These are phyloP conservation scores for Pleodorina starrii DNA, from an alignment of 139 green algal species.

Conservation along the genomic window DNA sequence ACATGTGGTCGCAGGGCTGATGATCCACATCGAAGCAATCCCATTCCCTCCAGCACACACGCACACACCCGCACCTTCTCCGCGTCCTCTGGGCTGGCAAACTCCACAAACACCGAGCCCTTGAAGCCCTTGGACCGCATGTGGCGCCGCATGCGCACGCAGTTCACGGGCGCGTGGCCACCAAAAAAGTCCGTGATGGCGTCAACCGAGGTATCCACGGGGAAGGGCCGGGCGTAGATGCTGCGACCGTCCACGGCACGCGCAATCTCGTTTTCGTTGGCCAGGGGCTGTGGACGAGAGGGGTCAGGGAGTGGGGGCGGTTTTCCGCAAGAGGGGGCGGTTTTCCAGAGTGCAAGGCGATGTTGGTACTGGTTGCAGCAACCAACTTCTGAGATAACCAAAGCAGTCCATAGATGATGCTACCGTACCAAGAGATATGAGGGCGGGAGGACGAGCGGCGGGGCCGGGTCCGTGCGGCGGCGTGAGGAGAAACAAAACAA, in stretches of 20 bases:
- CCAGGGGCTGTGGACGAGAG: slow-evolving; percentile 47
- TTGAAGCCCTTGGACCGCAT: slow-evolving; percentile 86
- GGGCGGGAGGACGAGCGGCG: too few relatives aligned
- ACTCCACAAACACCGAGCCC: slow-evolving; percentile 87
- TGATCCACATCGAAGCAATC: too few relatives aligned
- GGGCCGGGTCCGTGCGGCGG: too few relatives aligned
- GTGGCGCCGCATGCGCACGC: slow-evolving; percentile 87
- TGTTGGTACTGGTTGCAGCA: too few relatives aligned
- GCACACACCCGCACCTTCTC: slow-evolving; percentile 59
- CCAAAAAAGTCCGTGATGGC: slow-evolving; percentile 72
- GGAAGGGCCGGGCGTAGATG: slow-evolving; percentile 87
- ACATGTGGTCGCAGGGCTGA: too few relatives aligned
- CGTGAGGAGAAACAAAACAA: too few relatives aligned
- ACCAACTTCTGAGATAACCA: too few relatives aligned
- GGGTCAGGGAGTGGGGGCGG: background rate
- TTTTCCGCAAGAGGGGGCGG: too few relatives aligned
- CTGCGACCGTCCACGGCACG: slow-evolving; percentile 77
- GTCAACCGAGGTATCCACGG: slow-evolving; percentile 66
- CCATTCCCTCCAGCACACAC: too few relatives aligned
- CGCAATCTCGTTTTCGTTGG: slow-evolving; percentile 54
- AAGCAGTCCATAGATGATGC: too few relatives aligned
- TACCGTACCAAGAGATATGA: too few relatives aligned
- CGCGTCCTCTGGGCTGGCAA: slow-evolving; percentile 69
- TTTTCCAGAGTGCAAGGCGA: too few relatives aligned
- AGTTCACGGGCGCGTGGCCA: slow-evolving; percentile 61